phyloP scores from a whole-genome alignment of 129 eudicot genomes.

The Saussurea involucrata region DNA sequence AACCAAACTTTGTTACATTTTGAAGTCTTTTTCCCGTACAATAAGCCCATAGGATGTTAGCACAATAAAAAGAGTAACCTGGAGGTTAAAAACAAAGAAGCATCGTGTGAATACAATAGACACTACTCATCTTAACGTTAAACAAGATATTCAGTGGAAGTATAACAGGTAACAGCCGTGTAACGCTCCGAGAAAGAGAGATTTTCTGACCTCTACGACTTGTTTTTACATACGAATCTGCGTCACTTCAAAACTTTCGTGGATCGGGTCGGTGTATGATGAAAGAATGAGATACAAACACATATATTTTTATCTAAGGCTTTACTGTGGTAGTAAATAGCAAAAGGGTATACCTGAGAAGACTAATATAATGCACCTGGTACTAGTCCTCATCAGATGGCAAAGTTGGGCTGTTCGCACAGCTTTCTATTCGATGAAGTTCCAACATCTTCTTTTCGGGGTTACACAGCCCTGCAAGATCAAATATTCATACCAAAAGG shows the following conservation, averaged over 20 bases:
- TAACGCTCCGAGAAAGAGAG: not conserved
- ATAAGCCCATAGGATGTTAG: conserved; percentile 2
- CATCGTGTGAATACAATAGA: not conserved
- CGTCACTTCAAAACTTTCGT: conserved; percentile 25
- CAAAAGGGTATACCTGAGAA: conserved; percentile 8
- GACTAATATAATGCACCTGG: conserved; percentile 16
- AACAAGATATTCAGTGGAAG: conserved; percentile 6
- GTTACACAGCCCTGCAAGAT: conserved; percentile 71
- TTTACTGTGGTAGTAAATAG: conserved; percentile 3
- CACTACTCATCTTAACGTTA: not conserved
- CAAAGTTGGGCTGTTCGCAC: conserved; percentile 76
- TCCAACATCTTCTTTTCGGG: conserved; percentile 89
- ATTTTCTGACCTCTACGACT: conserved; percentile 24
- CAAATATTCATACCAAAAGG: not conserved
- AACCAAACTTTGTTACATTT: not conserved
- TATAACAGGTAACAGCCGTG: not conserved
- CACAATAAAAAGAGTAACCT: not conserved
- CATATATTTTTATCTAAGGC: conserved; percentile 22
- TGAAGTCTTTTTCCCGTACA: not conserved
- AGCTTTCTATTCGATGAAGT: conserved; percentile 70
- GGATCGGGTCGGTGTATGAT: conserved; percentile 20
- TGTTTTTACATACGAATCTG: conserved; percentile 14
- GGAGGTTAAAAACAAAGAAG: not conserved
- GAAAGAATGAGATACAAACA: conserved; percentile 38
- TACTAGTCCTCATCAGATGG: conserved; percentile 51